phyloP scores from a whole-genome alignment of 768 basidiomycete species.

The Boletellus sp. region DNA sequence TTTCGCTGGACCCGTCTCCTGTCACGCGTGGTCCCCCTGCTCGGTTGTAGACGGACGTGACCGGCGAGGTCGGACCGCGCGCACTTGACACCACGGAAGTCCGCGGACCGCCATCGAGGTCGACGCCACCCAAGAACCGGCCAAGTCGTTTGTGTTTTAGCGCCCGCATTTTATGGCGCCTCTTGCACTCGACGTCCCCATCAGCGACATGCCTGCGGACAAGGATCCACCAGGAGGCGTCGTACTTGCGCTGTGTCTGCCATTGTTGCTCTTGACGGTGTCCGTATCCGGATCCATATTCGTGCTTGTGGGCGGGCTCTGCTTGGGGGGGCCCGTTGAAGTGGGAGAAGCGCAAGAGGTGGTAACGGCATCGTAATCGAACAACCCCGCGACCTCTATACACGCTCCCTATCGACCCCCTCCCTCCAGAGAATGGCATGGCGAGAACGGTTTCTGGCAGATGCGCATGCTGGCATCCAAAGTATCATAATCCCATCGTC shows the following conservation, averaged over 20 bases:
- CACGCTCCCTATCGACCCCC: background rate
- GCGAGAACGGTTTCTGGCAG: conserved; percentile 16
- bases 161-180: too few relatives aligned
- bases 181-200: too few relatives aligned
- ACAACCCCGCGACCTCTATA: conserved; percentile 8
- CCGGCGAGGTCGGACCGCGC: too few relatives aligned
- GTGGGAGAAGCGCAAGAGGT: background rate
- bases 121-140: conserved; percentile 48
- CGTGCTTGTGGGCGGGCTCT: conserved; percentile 1
- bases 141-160: too few relatives aligned
- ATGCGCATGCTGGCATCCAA: conserved; percentile 10
- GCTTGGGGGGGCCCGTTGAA: background rate
- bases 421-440: background rate
- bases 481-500: conserved; percentile 8
- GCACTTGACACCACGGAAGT: conserved; percentile 34
- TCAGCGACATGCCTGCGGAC: too few relatives aligned
- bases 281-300: conserved; percentile 4
- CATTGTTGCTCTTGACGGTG: conserved; percentile 14
- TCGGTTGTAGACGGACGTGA: too few relatives aligned
- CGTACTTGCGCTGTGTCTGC: conserved; percentile 11
- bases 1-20: too few relatives aligned
- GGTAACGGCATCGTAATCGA: conserved; percentile 16
- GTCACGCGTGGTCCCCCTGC: too few relatives aligned
- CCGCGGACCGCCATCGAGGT: conserved; percentile 39
- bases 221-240: too few relatives aligned